phyloP scores from a whole-genome alignment of 106 monocot genomes.

The Vanilla planifolia region DNA sequence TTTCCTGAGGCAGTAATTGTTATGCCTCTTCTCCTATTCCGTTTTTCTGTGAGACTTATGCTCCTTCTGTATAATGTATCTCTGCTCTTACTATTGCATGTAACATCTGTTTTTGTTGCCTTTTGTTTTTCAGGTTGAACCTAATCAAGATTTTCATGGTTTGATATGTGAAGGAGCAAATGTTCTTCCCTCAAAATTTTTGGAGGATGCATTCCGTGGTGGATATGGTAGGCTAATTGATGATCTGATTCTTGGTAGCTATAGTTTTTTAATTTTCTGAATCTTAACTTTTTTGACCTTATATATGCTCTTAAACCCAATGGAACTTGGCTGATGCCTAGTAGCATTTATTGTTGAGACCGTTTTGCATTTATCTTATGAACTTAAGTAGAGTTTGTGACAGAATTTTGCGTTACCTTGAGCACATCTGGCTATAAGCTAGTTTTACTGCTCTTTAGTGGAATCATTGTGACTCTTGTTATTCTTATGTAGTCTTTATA shows the following conservation, averaged over 20 bases:
- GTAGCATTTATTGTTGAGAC: not conserved
- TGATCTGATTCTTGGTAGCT: not conserved
- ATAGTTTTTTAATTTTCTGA: not conserved
- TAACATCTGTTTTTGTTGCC: not conserved
- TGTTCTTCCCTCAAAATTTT: slow-evolving; percentile 84
- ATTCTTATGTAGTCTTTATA: not conserved
- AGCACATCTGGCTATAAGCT: too few relatives aligned
- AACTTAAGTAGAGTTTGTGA: too few relatives aligned
- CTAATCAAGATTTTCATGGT: slow-evolving; percentile 95
- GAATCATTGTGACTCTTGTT: not conserved
- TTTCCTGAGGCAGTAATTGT: too few relatives aligned
- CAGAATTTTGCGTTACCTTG: too few relatives aligned
- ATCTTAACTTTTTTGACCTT: slow-evolving; percentile 1
- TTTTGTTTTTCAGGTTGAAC: slow-evolving; percentile 72
- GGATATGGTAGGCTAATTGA: slow-evolving; percentile 59
- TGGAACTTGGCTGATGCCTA: too few relatives aligned
- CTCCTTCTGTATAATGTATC: too few relatives aligned
- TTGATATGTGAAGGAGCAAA: slow-evolving; percentile 94
- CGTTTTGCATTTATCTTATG: too few relatives aligned
- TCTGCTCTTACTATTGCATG: too few relatives aligned
- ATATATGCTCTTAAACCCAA: too few relatives aligned
- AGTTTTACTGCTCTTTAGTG: too few relatives aligned
- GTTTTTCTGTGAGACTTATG: too few relatives aligned
- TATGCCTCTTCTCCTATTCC: too few relatives aligned
- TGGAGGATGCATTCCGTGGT: slow-evolving; percentile 93